Evolutionary conservation across 1,284 basidiomycete species (phyloP), one percentile per base, ranked within the genome.

Genomic region (Mixia osmundae): DNA sequence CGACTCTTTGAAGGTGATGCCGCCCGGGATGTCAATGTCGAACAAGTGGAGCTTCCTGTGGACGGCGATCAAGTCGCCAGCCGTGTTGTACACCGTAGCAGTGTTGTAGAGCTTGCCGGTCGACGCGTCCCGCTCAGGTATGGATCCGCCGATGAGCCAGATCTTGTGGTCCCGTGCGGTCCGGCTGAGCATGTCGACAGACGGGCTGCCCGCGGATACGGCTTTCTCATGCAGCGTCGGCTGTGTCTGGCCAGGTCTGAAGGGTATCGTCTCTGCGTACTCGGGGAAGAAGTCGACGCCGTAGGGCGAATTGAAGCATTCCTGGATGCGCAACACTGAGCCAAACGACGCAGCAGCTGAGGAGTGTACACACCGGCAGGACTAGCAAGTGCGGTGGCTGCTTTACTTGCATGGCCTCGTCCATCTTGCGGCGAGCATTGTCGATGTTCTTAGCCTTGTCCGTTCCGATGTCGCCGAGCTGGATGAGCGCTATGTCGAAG

Each of bases 1-100:
- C 53, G 83, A 91, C 62, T 99, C 91, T 75, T 89, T 89, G 69
- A 97, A 97, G 3, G 62, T 83, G 57, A 97, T 94, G 55, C 80
- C 76, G 14, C 89, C 89, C 0, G 85, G 85, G 38, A 95, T 89
- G 30, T 97, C 80, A 43, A 99, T 95, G 55, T 99, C 89, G 53
- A 99, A 99, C 7, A 99, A 62, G 53, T 97, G 91, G 2, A 97
- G 68, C 57, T 99, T 95, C 37, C 89, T 71, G 56, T 95, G 82
- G 25, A 70, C 70, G 0, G 78, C 76, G 20, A 97, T 70, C 27
- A 95, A 66, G 57, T 35, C 47, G 69, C 87, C 87, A 56, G 73
- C 52, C 0, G 82, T 80, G 44, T 77, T 72, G 58, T 87, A 91
- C 2, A 83, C 82, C 1, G 77, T 85, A 42, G 76, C 71, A 1